These are phyloP conservation scores for Phytophthora pseudosyringae DNA, from an alignment of 352 stramenopile species.

Conservation along the genomic window DNA sequence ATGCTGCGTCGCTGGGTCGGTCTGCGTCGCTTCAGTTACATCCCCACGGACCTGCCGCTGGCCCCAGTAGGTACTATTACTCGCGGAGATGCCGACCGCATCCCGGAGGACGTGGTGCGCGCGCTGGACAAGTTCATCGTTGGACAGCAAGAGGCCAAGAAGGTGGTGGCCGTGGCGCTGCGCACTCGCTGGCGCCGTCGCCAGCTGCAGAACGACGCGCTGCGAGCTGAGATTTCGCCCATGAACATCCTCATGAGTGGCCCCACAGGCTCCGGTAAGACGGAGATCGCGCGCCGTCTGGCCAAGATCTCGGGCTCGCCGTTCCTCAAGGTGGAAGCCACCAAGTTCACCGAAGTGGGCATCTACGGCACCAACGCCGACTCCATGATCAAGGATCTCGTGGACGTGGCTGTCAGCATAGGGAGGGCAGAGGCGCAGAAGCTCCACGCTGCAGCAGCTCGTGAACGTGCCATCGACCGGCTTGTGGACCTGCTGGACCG, in stretches of 20 bases:
- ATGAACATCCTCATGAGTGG: slow-evolving; percentile 99
- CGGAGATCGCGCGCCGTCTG: slow-evolving; percentile 97
- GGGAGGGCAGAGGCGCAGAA: slow-evolving; percentile 80
- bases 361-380: slow-evolving; percentile 99
- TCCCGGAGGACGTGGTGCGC: slow-evolving; percentile 92
- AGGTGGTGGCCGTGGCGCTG: slow-evolving; percentile 98
- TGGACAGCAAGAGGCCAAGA: slow-evolving; percentile 96
- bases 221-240: slow-evolving; percentile 93
- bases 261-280: slow-evolving; percentile 98
- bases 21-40: slow-evolving; percentile 31
- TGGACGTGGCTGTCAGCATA: slow-evolving; percentile 95
- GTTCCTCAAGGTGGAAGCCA: slow-evolving; percentile 99
- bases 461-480: slow-evolving; percentile 90
- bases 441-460: slow-evolving; percentile 87
- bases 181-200: slow-evolving; percentile 97
- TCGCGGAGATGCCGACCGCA: slow-evolving; percentile 51
- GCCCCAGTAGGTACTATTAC: slow-evolving; percentile 4
- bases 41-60: slow-evolving; percentile 26
- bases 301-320: slow-evolving; percentile 97
- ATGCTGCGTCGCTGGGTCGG: slow-evolving; percentile 30
- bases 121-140: slow-evolving; percentile 97
- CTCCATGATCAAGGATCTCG: slow-evolving; percentile 98
- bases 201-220: slow-evolving; percentile 89
- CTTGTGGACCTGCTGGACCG: slow-evolving; percentile 78
- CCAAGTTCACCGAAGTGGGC: slow-evolving; percentile 99